Evolutionary conservation across 495 filamentous ascomycete species (phyloP).

Genomic region (Neurospora pannonica): DNA sequence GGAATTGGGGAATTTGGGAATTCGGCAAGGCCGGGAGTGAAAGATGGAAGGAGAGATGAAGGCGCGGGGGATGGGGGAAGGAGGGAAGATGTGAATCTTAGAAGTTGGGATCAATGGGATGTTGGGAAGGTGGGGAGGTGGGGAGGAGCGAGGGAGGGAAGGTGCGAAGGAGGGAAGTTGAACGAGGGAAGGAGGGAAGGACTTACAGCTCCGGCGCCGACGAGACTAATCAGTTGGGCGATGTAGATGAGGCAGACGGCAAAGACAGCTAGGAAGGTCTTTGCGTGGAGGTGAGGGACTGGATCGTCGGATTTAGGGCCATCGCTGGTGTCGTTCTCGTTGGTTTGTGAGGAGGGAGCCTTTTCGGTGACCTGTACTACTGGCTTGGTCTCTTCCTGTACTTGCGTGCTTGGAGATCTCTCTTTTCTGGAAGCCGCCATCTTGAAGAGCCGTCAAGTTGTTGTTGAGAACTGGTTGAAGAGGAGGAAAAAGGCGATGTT

Average conservation of each 20-base stretch:
- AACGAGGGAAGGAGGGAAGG: not conserved
- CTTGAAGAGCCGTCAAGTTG: not conserved
- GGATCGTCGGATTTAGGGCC: slow-evolving; percentile 1
- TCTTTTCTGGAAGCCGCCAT: not conserved
- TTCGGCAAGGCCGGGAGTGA: too few relatives aligned
- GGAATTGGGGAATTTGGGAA: too few relatives aligned
- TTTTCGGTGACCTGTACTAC: not conserved
- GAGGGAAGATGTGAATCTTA: too few relatives aligned
- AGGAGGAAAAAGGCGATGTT: too few relatives aligned
- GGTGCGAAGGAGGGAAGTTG: not conserved
- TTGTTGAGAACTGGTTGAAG: not conserved
- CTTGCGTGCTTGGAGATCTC: not conserved
- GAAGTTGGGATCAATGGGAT: too few relatives aligned
- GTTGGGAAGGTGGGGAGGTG: not conserved
- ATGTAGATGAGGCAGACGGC: slow-evolving; percentile 27
- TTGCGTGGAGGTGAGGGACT: slow-evolving; percentile 19
- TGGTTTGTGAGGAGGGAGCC: not conserved
- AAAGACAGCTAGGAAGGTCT: slow-evolving; percentile 21
- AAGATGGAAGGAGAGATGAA: too few relatives aligned
- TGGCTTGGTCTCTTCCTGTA: not conserved
- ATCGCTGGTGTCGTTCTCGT: not conserved
- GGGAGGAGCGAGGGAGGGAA: not conserved
- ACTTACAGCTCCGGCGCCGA: slow-evolving; percentile 27
- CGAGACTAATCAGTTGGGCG: slow-evolving; percentile 19
- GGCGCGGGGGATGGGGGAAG: too few relatives aligned